Base-by-base conservation (phyloP, 148 eudicot genomes). In the Hydrangea macrophylla region DNA sequence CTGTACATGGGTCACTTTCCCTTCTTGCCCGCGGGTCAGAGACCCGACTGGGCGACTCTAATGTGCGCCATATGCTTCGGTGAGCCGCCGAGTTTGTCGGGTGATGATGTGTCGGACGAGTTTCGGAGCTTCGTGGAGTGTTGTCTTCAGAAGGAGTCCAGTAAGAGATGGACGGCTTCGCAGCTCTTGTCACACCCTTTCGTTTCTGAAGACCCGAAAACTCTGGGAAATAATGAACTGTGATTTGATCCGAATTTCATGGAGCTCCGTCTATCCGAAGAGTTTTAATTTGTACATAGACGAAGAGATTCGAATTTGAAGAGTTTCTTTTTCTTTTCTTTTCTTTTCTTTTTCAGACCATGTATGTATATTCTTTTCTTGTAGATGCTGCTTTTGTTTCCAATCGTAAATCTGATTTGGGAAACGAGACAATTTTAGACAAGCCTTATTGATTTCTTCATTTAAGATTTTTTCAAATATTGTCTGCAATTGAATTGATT, bases 51-150 rank as follows among this genome's bases (percentile, higher is more conserved):
- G 98, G 94, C 98, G 7, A 86, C 96, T 3, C 70, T 92, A 9
- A 90, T 92, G 98, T 92, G 96, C 51, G 96, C 96, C 0, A 92
- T 92, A 53, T 92, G 98, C 53, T 92, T 92, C 51, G 98, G 96
- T 1, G 98, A 90, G 42, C 88, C 94, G 55, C 96, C 96, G 18
- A 62, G 64, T 17, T 73, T 90, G 78, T 80, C 87, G 11, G 82
- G 70, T 4, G 61, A 72, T 4, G 61, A 61, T 4, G 68, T 70
- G 1, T 80, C 84, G 31, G 75, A 70, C 12, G 73, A 80, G 25
- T 83, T 83, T 40, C 71, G 78, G 57, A 64, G 71, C 4, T 83
- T 83, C 13, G 23, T 80, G 7, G 82, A 75, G 54, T 83, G 82
- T 78, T 83, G 87, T 65, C 76, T 83, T 40, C 78, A 83, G 59